Conservation (phyloP, 2,329 filamentous ascomycete genomes). For the Aspergillus transmontanensis region DNA sequence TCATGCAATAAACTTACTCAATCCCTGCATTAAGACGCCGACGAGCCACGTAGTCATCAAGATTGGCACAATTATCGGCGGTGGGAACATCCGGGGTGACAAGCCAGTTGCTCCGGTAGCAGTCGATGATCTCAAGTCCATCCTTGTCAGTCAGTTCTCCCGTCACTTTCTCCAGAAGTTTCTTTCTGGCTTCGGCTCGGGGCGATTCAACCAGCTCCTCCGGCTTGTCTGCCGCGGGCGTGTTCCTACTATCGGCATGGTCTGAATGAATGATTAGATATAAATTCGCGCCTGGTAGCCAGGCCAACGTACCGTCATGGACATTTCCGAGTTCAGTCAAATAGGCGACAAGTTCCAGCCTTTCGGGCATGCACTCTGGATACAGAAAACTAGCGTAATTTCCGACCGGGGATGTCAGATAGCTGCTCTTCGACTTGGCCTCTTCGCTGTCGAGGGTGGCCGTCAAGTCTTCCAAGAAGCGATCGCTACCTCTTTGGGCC, state of each 20-base stretch:
- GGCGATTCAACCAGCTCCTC: constrained; percentile 13
- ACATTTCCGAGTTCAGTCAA: constrained; percentile 15
- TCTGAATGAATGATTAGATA: background rate
- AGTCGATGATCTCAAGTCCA: constrained; percentile 17
- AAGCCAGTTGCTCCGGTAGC: constrained; percentile 17
- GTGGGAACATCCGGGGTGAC: constrained; percentile 14
- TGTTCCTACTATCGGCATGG: constrained; percentile 6
- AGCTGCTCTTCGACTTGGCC: constrained; percentile 11
- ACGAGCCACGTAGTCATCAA: constrained; percentile 16
- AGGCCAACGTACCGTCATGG: constrained; percentile 12
- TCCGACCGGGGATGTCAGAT: constrained; percentile 14
- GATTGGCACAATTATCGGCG: constrained; percentile 15
- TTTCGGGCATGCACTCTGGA: constrained; percentile 16
- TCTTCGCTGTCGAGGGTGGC: constrained; percentile 6
- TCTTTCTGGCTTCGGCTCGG: constrained; percentile 7
- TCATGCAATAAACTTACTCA: constrained; percentile 6
- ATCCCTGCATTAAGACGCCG: constrained; percentile 15
- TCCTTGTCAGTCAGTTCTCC: constrained; percentile 14
- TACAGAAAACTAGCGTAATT: constrained; percentile 19
- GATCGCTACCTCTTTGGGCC: constrained; percentile 15
- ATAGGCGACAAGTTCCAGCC: constrained; percentile 13
- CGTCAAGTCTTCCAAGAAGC: constrained; percentile 16
- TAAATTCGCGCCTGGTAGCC: no score
- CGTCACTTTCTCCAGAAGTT: constrained; percentile 14
- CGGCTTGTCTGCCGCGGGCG: background rate